Conservation (phyloP, 129 eudicot genomes). For the Chrysanthemum seticuspe region DNA sequence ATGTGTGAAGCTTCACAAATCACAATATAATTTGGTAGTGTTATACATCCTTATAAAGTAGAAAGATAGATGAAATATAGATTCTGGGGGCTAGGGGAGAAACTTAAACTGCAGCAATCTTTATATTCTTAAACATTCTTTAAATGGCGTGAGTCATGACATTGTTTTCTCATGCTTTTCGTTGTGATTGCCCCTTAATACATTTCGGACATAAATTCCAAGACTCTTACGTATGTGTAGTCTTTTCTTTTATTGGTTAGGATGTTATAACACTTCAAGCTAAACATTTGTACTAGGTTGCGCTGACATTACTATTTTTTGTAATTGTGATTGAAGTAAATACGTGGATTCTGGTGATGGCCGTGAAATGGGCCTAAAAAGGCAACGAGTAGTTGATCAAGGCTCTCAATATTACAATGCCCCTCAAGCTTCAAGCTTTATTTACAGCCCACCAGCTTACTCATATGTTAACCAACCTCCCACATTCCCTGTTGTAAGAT, state of each 20-base stretch:
- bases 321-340: conserved; percentile 35
- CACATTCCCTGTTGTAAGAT: conserved; percentile 85
- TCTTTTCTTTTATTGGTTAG: background rate
- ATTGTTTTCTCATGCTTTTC: no score
- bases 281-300: background rate
- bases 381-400: conserved; percentile 85
- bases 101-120: no score
- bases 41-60: no score
- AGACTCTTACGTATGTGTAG: background rate
- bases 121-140: no score
- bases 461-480: conserved; percentile 63
- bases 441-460: conserved; percentile 67
- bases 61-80: no score
- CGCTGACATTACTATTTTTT: conserved; percentile 13
- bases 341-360: conserved; percentile 72
- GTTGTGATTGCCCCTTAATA: no score
- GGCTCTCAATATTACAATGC: conserved; percentile 70
- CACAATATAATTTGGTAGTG: no score
- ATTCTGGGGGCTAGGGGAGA: no score
- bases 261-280: background rate
- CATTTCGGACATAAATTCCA: background rate
- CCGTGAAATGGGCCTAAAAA: conserved; percentile 84
- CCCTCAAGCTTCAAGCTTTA: conserved; percentile 64
- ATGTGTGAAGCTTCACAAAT: no score
- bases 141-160: no score